phyloP scores from a whole-genome alignment of 176 grass and related monocot species.

The Hsuehochloa calcarea region DNA sequence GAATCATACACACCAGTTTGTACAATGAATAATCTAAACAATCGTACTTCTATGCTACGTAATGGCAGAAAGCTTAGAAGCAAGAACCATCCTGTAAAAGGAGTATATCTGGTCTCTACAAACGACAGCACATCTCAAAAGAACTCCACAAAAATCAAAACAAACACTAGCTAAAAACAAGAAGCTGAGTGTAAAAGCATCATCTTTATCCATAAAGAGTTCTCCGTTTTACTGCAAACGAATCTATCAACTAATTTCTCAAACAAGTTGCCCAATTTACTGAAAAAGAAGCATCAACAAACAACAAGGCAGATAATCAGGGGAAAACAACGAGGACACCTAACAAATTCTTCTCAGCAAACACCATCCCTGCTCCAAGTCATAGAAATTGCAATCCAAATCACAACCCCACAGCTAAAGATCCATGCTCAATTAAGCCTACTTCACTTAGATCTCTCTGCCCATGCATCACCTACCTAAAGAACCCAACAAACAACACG shows the following conservation, averaged over 20 bases:
- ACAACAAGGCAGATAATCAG: not conserved
- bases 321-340: not conserved
- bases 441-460: not conserved
- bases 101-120: not conserved
- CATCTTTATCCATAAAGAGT: not conserved
- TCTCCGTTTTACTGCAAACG: not conserved
- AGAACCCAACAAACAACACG: not conserved
- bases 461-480: constrained; percentile 20
- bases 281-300: not conserved
- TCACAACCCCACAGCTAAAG: not conserved
- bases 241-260: not conserved
- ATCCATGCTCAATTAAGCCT: not conserved
- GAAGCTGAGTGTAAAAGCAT: not conserved
- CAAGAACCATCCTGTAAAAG: not conserved
- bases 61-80: constrained; percentile 7
- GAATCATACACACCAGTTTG: not conserved
- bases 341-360: not conserved
- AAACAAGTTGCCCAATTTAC: not conserved
- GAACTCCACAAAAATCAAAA: not conserved
- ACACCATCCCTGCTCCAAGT: not conserved
- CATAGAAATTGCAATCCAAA: not conserved
- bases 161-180: not conserved
- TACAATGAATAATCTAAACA: constrained; percentile 29
- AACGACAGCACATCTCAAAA: not conserved
- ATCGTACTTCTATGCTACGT: constrained; percentile 11